Conservation (phyloP, 31 red algal species). For the Asparagopsis taxiformis region DNA sequence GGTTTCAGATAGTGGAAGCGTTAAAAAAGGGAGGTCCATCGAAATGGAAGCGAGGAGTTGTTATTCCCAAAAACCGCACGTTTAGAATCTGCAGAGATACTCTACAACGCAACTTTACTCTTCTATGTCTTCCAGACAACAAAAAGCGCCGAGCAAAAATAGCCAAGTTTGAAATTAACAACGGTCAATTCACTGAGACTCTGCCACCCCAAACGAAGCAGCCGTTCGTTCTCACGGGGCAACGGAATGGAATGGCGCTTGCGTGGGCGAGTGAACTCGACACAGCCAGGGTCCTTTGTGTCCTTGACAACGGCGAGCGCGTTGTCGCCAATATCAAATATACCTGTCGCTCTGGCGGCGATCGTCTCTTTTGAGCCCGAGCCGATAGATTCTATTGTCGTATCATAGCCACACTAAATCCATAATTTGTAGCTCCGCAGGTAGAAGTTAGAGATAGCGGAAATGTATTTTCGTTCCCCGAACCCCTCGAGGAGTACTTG, state of each 20-base stretch:
- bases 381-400: no score
- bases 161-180: background rate
- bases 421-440: no score
- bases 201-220: background rate
- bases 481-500: no score
- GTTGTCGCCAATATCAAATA: background rate
- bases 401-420: no score
- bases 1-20: background rate
- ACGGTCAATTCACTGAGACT: background rate
- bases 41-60: background rate
- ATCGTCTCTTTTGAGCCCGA: no score
- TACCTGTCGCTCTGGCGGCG: no score
- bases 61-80: background rate
- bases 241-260: background rate
- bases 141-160: no score
- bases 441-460: no score
- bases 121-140: background rate
- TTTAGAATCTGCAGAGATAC: background rate
- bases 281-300: background rate
- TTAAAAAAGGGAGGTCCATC: background rate
- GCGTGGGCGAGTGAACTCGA: background rate
- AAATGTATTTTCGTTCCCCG: no score
- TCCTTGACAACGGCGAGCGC: background rate
- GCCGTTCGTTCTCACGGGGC: background rate
- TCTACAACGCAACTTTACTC: background rate